Base-by-base conservation (phyloP, 257 asterid species). In the Lycium barbarum region DNA sequence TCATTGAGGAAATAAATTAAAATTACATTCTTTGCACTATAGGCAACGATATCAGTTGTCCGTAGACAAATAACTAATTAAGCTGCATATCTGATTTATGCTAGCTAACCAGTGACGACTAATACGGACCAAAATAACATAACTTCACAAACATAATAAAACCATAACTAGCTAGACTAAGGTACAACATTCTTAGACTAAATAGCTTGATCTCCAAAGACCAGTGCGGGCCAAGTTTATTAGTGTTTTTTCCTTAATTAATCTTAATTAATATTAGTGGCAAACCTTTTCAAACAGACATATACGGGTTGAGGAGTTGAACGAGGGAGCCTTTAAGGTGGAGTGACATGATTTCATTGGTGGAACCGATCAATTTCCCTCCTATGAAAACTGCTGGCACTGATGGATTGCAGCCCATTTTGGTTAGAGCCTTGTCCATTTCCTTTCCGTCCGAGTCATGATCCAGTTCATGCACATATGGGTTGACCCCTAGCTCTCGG, bases 261-360 rank as follows among this genome's bases (percentile, higher is more conserved):
- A 63, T 9, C 40, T 4, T 6, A 59, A 18, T 59, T 17, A 59
- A 18, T 14, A 55, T 18, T 18, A 6, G 65, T 18, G 3, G 10
- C 65, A 59, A 18, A 59, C 33, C 66, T 59, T 59, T 63, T 63
- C 40, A 63, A 22, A 26, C 35, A 20, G 40, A 38, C 43, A 78
- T 53, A 12, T 88, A 88, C 0, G 93, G 93, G 67, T 85, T 84
- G 85, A 93, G 90, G 45, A 89, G 82, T 10, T 88, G 92, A 15
- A 88, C 22, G 83, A 93, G 93, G 9, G 93, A 86, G 61, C 97
- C 96, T 82, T 95, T 92, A 70, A 93, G 90, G 88, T 92, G 98
- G 84, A 90, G 96, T 2, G 98, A 92, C 97, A 93, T 93, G 65
- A 93, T 95, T 90, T 93, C 96, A 54, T 91, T 91, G 86, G 96